A percentile compares a stretch with the other conserved stretches of the same genome.
phyloP scores from a whole-genome alignment of 1,284 basidiomycete genomes.

The Bondarzewia mesenterica region DNA sequence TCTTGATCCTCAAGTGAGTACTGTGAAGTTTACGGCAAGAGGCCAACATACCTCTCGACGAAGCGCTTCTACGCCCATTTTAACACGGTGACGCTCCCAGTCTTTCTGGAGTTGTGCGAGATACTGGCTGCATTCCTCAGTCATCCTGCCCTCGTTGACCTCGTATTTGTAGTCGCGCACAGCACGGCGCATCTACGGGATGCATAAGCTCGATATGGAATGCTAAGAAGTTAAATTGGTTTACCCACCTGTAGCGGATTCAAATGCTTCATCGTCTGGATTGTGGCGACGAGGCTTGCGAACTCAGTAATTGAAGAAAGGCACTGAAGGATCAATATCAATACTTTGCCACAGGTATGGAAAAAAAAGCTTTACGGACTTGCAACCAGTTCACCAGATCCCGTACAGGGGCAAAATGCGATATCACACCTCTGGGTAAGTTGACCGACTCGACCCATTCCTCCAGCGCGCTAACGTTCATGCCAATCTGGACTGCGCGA shows the following conservation, averaged over 20 bases:
- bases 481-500: constrained; percentile 83
- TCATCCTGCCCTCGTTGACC: constrained; percentile 87
- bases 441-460: constrained; percentile 86
- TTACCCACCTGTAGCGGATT: constrained; percentile 80
- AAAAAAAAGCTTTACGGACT: constrained; percentile 34
- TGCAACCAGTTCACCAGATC: constrained; percentile 87
- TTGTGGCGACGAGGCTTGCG: constrained; percentile 80
- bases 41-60: constrained; percentile 57
- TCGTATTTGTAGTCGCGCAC: constrained; percentile 94
- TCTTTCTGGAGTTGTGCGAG: constrained; percentile 91
- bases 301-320: constrained; percentile 84
- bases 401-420: constrained; percentile 78
- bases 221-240: neutral
- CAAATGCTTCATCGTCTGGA: constrained; percentile 79
- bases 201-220: constrained; percentile 5
- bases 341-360: neutral
- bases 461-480: constrained; percentile 83
- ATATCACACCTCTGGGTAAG: constrained; percentile 72
- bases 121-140: constrained; percentile 91
- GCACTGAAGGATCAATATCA: constrained; percentile 41
- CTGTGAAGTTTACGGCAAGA: neutral
- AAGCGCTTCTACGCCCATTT: constrained; percentile 71
- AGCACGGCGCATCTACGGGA: constrained; percentile 75
- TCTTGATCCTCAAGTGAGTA: constrained; percentile 30
- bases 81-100: constrained; percentile 87